Conservation (phyloP, 768 basidiomycete genomes). For the Trametes coccinea region DNA sequence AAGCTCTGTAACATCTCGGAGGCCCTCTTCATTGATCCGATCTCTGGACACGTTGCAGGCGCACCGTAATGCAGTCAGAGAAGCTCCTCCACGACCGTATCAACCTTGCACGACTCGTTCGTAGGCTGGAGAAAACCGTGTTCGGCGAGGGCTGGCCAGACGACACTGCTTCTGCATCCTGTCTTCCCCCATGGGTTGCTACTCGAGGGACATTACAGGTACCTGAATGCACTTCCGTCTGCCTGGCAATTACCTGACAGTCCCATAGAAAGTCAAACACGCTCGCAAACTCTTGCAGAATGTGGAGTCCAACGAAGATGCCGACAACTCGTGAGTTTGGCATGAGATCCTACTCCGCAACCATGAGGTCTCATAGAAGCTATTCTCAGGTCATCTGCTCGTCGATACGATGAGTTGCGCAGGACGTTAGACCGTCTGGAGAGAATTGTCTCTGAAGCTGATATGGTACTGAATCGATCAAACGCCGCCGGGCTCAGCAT, state of each 20-base stretch:
- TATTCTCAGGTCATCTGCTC: neutral
- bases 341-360: too few relatives aligned
- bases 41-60: too few relatives aligned
- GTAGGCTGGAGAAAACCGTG: slow-evolving; percentile 58
- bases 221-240: slow-evolving; percentile 12
- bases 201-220: slow-evolving; percentile 61
- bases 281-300: slow-evolving; percentile 58
- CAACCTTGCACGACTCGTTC: slow-evolving; percentile 63
- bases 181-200: slow-evolving; percentile 47
- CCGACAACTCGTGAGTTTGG: slow-evolving; percentile 15
- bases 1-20: too few relatives aligned
- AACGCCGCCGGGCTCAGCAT: neutral
- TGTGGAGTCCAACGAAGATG: slow-evolving; percentile 51
- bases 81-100: slow-evolving; percentile 57
- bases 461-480: slow-evolving; percentile 44
- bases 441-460: slow-evolving; percentile 48
- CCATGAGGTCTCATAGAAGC: neutral
- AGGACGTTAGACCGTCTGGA: slow-evolving; percentile 59
- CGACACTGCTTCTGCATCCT: slow-evolving; percentile 22
- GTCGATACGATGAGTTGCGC: slow-evolving; percentile 44
- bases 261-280: slow-evolving; percentile 46
- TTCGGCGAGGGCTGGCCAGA: slow-evolving; percentile 38
- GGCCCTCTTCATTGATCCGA: too few relatives aligned
- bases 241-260: neutral
- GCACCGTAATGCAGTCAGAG: slow-evolving; percentile 17